phyloP scores from a whole-genome alignment of 1,284 basidiomycete species.

The Heterobasidion irregulare region DNA sequence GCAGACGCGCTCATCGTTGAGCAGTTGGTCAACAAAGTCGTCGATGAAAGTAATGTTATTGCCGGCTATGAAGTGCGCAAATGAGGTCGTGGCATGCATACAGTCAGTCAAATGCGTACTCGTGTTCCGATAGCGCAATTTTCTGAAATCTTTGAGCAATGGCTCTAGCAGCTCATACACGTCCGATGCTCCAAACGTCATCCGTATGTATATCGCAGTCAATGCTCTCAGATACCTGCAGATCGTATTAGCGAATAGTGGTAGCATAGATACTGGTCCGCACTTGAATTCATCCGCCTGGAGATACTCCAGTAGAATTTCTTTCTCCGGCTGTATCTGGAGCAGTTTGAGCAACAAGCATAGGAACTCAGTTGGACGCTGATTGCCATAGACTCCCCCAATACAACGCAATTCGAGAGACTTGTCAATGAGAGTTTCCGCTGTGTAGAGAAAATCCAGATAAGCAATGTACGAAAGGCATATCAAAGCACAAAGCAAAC shows the following conservation, averaged over 20 bases:
- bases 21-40: slow-evolving; percentile 82
- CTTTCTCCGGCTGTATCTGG: slow-evolving; percentile 96
- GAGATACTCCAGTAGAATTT: slow-evolving; percentile 92
- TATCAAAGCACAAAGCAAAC: slow-evolving; percentile 28
- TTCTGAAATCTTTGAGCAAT: slow-evolving; percentile 88
- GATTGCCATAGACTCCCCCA: slow-evolving; percentile 91
- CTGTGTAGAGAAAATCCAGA: slow-evolving; percentile 28
- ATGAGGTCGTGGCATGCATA: background rate
- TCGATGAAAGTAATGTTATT: slow-evolving; percentile 86
- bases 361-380: slow-evolving; percentile 87
- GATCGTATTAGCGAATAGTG: background rate
- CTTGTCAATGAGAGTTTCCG: slow-evolving; percentile 90
- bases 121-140: slow-evolving; percentile 77
- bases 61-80: slow-evolving; percentile 42
- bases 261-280: slow-evolving; percentile 21
- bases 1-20: slow-evolving; percentile 89
- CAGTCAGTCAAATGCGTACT: slow-evolving; percentile 36
- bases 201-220: slow-evolving; percentile 89
- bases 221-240: slow-evolving; percentile 87
- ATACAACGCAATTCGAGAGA: slow-evolving; percentile 78
- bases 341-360: slow-evolving; percentile 90
- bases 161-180: slow-evolving; percentile 94
- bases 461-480: background rate
- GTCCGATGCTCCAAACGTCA: slow-evolving; percentile 87
- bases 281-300: slow-evolving; percentile 97